Evolutionary conservation across 371 early-diverging fungal species (phyloP).

Genomic region (Apophysomyces ossiformis): DNA sequence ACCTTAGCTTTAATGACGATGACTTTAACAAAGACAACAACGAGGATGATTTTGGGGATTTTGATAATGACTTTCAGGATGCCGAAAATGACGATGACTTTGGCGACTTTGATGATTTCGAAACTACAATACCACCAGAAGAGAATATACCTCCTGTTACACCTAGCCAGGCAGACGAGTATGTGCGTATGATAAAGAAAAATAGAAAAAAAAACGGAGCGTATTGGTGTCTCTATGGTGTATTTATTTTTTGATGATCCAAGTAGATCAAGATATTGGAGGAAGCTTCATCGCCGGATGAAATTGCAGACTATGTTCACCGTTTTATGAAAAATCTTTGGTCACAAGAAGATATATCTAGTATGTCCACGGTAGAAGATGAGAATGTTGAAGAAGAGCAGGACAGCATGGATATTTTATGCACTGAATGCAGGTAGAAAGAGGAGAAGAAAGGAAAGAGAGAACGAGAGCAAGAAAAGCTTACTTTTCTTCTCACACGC

Average conservation of each 20-base stretch:
- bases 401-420: constrained; percentile 17
- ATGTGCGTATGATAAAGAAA: constrained; percentile 28
- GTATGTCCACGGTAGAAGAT: too few relatives aligned
- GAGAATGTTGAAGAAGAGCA: not conserved
- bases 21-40: constrained; percentile 20
- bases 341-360: not conserved
- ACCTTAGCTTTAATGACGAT: constrained; percentile 11
- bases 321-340: constrained; percentile 23
- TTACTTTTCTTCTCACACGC: not conserved
- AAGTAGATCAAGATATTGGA: constrained; percentile 23
- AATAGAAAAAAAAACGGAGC: too few relatives aligned
- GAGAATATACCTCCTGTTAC: constrained; percentile 13
- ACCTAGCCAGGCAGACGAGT: constrained; percentile 39
- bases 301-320: constrained; percentile 23
- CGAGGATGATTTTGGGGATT: constrained; percentile 13
- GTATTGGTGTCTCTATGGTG: too few relatives aligned
- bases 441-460: not conserved
- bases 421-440: constrained; percentile 37
- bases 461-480: not conserved
- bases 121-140: not conserved
- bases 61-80: constrained; percentile 10
- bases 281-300: constrained; percentile 13
- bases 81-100: constrained; percentile 23
- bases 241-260: not conserved
- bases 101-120: constrained; percentile 46